Base-by-base conservation (phyloP, 2,329 filamentous ascomycete species). In the Penicillium rolfsii region DNA sequence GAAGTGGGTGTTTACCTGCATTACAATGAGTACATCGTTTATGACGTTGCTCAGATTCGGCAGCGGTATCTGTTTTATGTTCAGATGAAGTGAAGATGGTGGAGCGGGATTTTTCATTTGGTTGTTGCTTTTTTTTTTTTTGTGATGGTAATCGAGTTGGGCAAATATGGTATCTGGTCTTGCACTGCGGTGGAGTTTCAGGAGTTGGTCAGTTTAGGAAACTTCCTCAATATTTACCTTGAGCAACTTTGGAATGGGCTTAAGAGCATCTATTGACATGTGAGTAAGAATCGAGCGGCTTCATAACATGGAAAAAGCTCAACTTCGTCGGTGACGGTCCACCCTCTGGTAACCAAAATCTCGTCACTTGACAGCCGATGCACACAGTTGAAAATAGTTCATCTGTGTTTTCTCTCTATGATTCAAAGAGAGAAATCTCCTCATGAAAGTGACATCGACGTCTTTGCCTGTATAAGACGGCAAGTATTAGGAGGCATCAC, bases 21-120 rank as follows among this genome's bases (percentile, higher is more conserved):
- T 43, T 77, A 80, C 66, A 80, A 81, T 58, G 80, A 82, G 71
- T 82, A 82, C 63, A 82, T 82, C 54, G 77, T 77, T 26, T 82
- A 82, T 60, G 79, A 82, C 67, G 74, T 81, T 28, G 74, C 77
- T n/a, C 80, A 82, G 71, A 77, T 82, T 60, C 74, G 75, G 19
- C 73, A 80, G 64, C 72, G 74, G 24, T 82, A 82, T 65, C 67
- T 82, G 40, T 74, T 81, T 46, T 73, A 76, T 26, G 77, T 81
- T 6, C 59, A 71, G n/a, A 81, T 81, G 76, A 57, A 53, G 8
- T 72, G 58, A 60, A 14, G 4, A 19, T 26, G 19, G 19, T 7
- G 28, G 28, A 24, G 9, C 36, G 30, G 26, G 30, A 2, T 33
- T 33, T 33, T 36, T 3, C 28, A 22, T 22, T 22, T 22, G 7